These are phyloP conservation scores for Collybia mongolica DNA, from an alignment of 768 basidiomycete genomes.

Conservation along the genomic window DNA sequence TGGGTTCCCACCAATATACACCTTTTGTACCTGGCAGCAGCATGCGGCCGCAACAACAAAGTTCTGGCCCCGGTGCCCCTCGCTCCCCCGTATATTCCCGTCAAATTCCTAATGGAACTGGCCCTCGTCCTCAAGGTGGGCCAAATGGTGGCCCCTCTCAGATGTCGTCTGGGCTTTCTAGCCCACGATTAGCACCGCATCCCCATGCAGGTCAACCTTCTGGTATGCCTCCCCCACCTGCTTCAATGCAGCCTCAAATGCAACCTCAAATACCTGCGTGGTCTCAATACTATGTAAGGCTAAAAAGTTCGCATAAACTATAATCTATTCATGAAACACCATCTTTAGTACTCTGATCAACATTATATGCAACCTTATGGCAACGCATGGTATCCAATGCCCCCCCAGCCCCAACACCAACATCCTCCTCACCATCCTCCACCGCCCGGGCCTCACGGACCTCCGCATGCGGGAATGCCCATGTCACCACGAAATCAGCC, in stretches of 20 bases:
- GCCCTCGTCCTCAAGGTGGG: constrained; percentile 54
- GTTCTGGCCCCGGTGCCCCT: constrained; percentile 50
- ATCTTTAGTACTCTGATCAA: constrained; percentile 39
- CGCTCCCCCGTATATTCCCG: constrained; percentile 68
- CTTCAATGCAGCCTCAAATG: constrained; percentile 38
- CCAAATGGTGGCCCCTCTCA: constrained; percentile 53
- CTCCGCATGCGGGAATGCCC: constrained; percentile 50
- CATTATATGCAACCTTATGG: constrained; percentile 41
- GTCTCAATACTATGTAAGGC: constrained; percentile 58
- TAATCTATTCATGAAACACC: constrained; percentile 5
- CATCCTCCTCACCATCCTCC: constrained; percentile 50
- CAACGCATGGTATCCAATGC: constrained; percentile 38
- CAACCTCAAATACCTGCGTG: constrained; percentile 41
- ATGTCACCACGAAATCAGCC: constrained; percentile 69
- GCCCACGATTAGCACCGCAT: constrained; percentile 66
- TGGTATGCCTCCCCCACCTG: constrained; percentile 43
- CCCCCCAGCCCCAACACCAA: constrained; percentile 37
- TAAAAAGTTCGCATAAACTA: constrained; percentile 12
- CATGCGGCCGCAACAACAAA: constrained; percentile 45
- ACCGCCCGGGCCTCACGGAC: constrained; percentile 45
- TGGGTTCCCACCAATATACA: constrained; percentile 42
- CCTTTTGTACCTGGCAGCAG: constrained; percentile 45
- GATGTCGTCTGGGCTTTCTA: constrained; percentile 55
- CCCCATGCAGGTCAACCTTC: constrained; percentile 53
- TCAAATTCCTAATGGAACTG: constrained; percentile 59